A percentile compares a stretch with the other conserved stretches of the same genome.
Conservation (phyloP, 495 filamentous ascomycete genomes). For the Hypoxylon crocopeplum region DNA sequence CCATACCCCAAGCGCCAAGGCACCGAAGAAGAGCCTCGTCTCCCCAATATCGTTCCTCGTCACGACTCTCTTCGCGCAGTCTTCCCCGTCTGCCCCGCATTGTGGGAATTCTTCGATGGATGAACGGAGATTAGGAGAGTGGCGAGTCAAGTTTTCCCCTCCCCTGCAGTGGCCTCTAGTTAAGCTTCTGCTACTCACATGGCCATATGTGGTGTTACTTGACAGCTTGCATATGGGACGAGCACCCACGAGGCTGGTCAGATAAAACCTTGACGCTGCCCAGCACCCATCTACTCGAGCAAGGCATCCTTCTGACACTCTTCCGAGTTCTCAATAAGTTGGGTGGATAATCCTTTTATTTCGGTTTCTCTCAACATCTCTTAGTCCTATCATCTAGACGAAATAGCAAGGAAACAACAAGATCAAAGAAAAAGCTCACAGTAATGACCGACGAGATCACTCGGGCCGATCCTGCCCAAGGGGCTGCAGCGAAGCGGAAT, state of each 20-base stretch:
- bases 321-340: too few species aligned
- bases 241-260: conserved; percentile 9
- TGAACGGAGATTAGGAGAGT: conserved; percentile 27
- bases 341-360: not conserved
- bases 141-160: conserved; percentile 8
- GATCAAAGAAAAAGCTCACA: not conserved
- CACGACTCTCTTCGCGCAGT: conserved; percentile 6
- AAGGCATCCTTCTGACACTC: too few species aligned
- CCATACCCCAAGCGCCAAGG: conserved; percentile 35
- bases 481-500: conserved; percentile 11
- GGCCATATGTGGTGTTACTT: conserved; percentile 14
- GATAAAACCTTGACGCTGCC: conserved; percentile 25
- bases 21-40: conserved; percentile 39
- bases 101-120: conserved; percentile 19
- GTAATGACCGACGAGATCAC: conserved; percentile 33
- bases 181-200: conserved; percentile 33
- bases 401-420: not conserved
- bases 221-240: not conserved
- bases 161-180: conserved; percentile 18
- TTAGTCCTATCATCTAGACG: not conserved
- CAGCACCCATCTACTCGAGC: too few species aligned
- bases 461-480: conserved; percentile 7
- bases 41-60: conserved; percentile 17
- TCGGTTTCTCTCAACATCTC: too few species aligned
- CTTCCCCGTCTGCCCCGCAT: conserved; percentile 14